phyloP scores from a whole-genome alignment of 2,329 filamentous ascomycete species.

The Colletotrichum caudatum region DNA sequence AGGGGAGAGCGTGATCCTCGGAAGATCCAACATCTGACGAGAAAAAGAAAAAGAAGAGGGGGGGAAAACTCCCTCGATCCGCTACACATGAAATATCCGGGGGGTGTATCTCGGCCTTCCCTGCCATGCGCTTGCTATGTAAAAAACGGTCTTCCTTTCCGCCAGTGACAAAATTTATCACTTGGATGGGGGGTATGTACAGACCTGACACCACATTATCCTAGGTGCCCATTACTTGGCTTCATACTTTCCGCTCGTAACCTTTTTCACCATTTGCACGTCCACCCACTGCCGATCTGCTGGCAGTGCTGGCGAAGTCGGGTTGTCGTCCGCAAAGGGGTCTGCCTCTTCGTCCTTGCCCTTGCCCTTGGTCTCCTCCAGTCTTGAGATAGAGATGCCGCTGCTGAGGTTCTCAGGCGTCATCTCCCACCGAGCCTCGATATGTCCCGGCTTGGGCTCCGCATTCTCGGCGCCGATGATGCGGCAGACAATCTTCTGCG shows the following conservation, averaged over 20 bases:
- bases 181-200: slow-evolving; percentile 30
- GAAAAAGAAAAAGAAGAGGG: not conserved
- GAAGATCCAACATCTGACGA: slow-evolving; percentile 18
- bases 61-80: slow-evolving; percentile 1
- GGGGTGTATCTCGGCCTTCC: slow-evolving; percentile 14
- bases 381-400: slow-evolving; percentile 73
- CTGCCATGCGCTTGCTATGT: slow-evolving; percentile 40
- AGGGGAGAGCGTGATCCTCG: slow-evolving; percentile 3
- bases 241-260: slow-evolving; percentile 83
- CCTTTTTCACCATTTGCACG: slow-evolving; percentile 73
- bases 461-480: slow-evolving; percentile 79
- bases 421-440: slow-evolving; percentile 87
- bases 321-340: slow-evolving; percentile 73
- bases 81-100: slow-evolving; percentile 23
- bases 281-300: slow-evolving; percentile 69
- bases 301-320: slow-evolving; percentile 41
- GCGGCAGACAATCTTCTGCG: slow-evolving; percentile 84
- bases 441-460: slow-evolving; percentile 77
- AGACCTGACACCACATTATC: slow-evolving; percentile 15
- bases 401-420: slow-evolving; percentile 61
- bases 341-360: slow-evolving; percentile 68
- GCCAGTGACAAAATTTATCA: slow-evolving; percentile 31
- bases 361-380: slow-evolving; percentile 64
- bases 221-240: slow-evolving; percentile 54
- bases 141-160: slow-evolving; percentile 31